A percentile compares a stretch with the other conserved stretches of the same genome.
Conservation (phyloP, 176 grass and related monocot species). For the Hordeum marinum region DNA sequence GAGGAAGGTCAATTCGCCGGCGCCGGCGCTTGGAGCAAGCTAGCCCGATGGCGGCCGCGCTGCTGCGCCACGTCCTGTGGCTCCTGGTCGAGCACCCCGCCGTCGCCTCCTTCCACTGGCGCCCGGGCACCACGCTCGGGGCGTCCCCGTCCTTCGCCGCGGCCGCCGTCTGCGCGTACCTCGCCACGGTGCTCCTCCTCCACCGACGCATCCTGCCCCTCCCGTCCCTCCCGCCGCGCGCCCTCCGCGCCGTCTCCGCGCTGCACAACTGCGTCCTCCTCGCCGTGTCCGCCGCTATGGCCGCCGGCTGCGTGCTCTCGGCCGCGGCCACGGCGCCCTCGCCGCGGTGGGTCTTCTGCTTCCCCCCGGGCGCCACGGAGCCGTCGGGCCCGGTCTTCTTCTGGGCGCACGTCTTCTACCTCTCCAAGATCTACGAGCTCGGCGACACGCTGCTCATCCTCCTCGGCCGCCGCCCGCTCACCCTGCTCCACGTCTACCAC, state of each 20-base stretch:
- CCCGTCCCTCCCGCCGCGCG: conserved; percentile 16
- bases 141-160: conserved; percentile 53
- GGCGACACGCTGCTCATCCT: conserved; percentile 90
- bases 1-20: neutral
- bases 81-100: conserved; percentile 70
- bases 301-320: conserved; percentile 62
- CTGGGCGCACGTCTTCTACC: conserved; percentile 92
- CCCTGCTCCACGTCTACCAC: conserved; percentile 96
- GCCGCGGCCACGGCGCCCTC: conserved; percentile 27
- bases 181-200: conserved; percentile 63
- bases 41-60: conserved; percentile 18
- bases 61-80: conserved; percentile 36
- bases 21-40: too few relatives aligned
- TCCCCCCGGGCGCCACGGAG: conserved; percentile 45
- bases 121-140: conserved; percentile 49
- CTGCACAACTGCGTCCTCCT: conserved; percentile 70
- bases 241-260: conserved; percentile 48
- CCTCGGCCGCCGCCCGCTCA: conserved; percentile 62
- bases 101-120: conserved; percentile 66
- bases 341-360: conserved; percentile 54
- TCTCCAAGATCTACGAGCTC: conserved; percentile 93
- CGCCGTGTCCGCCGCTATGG: conserved; percentile 66
- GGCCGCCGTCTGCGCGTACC: conserved; percentile 53
- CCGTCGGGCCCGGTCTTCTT: conserved; percentile 71
- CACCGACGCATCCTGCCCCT: conserved; percentile 49